Percentiles rank a stretch among this genome's conserved stretches.
Evolutionary conservation across 2,329 filamentous ascomycete genomes (phyloP).

Genomic region (Beauveria scarabaeidicola): DNA sequence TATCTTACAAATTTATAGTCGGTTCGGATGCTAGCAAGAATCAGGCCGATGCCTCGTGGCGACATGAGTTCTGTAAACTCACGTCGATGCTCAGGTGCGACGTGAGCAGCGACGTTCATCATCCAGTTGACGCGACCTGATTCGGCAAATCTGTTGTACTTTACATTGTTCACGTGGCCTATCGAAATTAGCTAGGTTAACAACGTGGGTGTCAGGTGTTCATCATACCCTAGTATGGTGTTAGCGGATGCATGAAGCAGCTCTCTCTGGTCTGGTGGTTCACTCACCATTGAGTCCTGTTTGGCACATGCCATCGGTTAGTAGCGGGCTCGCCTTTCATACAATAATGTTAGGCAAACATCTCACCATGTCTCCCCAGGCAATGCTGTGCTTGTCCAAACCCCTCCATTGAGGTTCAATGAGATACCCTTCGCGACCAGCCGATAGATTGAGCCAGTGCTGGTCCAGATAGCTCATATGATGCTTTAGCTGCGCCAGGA

Average conservation of each 20-base stretch:
- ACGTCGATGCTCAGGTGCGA: slow-evolving; percentile 51
- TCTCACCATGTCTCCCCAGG: slow-evolving; percentile 76
- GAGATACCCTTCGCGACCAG: slow-evolving; percentile 68
- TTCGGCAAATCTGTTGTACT: slow-evolving; percentile 78
- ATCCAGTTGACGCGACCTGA: slow-evolving; percentile 73
- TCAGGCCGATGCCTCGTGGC: slow-evolving; percentile 59
- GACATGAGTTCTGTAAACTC: slow-evolving; percentile 64
- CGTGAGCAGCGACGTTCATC: slow-evolving; percentile 54
- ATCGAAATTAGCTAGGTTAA: background rate
- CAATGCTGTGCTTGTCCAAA: slow-evolving; percentile 57
- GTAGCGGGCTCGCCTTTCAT: background rate
- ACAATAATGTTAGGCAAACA: background rate
- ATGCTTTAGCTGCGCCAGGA: slow-evolving; percentile 10
- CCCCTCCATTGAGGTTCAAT: slow-evolving; percentile 50
- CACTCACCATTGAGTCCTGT: slow-evolving; percentile 46
- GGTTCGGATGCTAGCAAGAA: slow-evolving; percentile 69
- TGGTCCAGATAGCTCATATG: slow-evolving; percentile 17
- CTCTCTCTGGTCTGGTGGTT: background rate
- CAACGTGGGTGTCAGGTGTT: rapidly evolving
- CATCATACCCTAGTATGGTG: slow-evolving; percentile 3
- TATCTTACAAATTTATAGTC: slow-evolving; percentile 78
- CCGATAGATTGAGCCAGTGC: slow-evolving; percentile 63
- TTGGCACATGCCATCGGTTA: background rate
- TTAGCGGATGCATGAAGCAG: background rate
- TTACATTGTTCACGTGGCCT: slow-evolving; percentile 76